Percentiles rank a stretch among this genome's conserved stretches.
These are phyloP conservation scores for Arctostaphylos glauca DNA, from an alignment of 148 eudicot genomes.

Conservation along the genomic window DNA sequence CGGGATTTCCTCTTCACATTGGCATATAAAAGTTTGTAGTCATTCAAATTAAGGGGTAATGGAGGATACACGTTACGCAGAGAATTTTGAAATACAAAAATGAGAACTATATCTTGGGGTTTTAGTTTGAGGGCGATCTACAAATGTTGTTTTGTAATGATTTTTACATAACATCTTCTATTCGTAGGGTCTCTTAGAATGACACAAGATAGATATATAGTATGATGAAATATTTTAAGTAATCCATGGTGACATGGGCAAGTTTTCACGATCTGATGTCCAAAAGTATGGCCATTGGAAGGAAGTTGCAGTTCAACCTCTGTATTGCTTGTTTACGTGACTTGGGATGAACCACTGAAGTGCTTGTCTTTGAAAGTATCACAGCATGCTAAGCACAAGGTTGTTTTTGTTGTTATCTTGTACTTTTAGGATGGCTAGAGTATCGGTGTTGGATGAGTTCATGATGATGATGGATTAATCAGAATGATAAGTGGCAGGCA, in stretches of 20 bases:
- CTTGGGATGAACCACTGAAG: neutral
- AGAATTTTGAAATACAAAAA: neutral
- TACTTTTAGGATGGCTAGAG: neutral
- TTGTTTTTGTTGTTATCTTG: neutral
- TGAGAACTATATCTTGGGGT: neutral
- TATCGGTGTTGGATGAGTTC: neutral
- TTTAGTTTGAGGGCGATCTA: neutral
- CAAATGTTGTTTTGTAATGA: neutral
- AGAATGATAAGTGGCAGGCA: neutral
- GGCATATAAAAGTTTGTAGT: neutral
- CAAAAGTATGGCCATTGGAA: neutral
- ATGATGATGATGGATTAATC: neutral
- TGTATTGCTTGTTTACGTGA: neutral
- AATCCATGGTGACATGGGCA: neutral
- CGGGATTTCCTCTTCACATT: neutral
- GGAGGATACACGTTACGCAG: neutral
- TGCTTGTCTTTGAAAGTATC: neutral
- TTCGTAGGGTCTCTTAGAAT: neutral
- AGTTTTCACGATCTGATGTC: neutral
- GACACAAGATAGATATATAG: neutral
- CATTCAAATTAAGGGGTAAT: neutral
- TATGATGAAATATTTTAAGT: neutral
- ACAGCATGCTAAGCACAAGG: neutral
- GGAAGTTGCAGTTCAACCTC: slow-evolving; percentile 2
- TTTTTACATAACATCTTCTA: neutral